Evolutionary conservation across 2,329 filamentous ascomycete genomes (phyloP).

Genomic region (Exophiala viscosa): DNA sequence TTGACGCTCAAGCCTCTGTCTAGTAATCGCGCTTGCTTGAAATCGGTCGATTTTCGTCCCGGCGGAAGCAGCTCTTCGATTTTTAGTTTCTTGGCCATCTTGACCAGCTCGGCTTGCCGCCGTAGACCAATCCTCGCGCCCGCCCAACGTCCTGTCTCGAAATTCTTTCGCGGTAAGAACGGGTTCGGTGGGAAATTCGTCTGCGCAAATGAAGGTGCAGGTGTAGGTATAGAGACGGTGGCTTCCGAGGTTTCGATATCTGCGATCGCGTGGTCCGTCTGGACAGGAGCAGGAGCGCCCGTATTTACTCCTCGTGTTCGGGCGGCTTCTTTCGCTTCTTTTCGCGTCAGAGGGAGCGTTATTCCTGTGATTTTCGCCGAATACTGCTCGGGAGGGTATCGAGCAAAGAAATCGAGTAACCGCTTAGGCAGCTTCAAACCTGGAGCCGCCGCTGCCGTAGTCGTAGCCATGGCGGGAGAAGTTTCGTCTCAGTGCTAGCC

Average conservation of each 20-base stretch:
- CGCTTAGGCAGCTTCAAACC: constrained; percentile 62
- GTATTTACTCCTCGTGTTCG: constrained; percentile 2
- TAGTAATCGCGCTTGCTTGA: constrained; percentile 62
- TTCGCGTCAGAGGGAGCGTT: constrained; percentile 24
- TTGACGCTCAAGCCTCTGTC: constrained; percentile 80
- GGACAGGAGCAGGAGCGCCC: background rate
- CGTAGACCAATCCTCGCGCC: constrained; percentile 78
- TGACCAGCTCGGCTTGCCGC: constrained; percentile 85
- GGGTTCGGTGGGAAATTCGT: constrained; percentile 62
- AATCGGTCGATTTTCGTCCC: constrained; percentile 70
- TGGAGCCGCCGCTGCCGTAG: background rate
- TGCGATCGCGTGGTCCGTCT: background rate
- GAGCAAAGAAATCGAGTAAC: constrained; percentile 80
- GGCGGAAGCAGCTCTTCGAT: constrained; percentile 77
- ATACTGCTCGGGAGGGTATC: constrained; percentile 69
- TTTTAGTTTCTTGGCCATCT: constrained; percentile 72
- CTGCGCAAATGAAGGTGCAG: constrained; percentile 38
- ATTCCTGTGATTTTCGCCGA: constrained; percentile 35
- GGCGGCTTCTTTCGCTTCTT: constrained; percentile 21
- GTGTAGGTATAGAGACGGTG: constrained; percentile 28
- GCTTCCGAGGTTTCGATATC: constrained; percentile 49
- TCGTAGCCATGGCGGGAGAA: constrained; percentile 9
- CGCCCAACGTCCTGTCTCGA: constrained; percentile 75
- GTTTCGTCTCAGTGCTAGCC: background rate
- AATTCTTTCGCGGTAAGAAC: constrained; percentile 76